Base-by-base conservation (phyloP, 1,284 basidiomycete genomes). In the Gastroboletus turbinatus region DNA sequence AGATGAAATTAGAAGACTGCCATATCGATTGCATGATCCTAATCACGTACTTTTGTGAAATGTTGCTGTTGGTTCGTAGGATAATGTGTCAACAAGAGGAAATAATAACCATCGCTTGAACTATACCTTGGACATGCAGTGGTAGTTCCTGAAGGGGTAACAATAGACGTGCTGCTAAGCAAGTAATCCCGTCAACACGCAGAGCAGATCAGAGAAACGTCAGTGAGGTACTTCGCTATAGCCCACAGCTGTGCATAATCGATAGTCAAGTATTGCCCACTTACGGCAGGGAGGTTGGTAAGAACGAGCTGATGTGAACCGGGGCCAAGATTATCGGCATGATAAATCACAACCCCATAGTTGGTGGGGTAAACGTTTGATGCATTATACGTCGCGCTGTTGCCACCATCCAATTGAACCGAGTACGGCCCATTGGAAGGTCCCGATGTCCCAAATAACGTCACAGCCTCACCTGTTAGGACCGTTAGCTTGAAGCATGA, bases 291-390 rank as follows among this genome's bases (percentile, higher is more conserved):
- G 39, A 70, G 65, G 44, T 70, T 73, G 30, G 63, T 64, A 32
- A 70, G 55, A 17, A 61, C 43, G 29, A 70, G 33, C 39, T 69
- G 56, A 45, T 70, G 71, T 8, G 50, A 56, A 29, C 68, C 71
- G 5, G 68, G 6, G 2, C 71, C 68, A n/a, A 73, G 66, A 51
- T 72, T 73, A 32, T 71, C 70, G 23, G 69, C 70, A 44, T 73
- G 60, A 27, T 63, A 70, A 11, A 70, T 58, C 44, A 66, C 60
- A 7, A 63, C 57, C 9, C 56, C 71, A 9, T 70, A 69, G 36
- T 61, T 67, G 17, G 58, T 53, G 32, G 62, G 52, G 49, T 58
- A 68, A 16, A 11, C 33, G 3, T 50, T 53, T 5, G 70, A 56
- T 29, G 67, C 68, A 39, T 72, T 72, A 35, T 71, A 73, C 1